phyloP scores from a whole-genome alignment of 2,329 filamentous ascomycete species.

The Exserohilum turcica region DNA sequence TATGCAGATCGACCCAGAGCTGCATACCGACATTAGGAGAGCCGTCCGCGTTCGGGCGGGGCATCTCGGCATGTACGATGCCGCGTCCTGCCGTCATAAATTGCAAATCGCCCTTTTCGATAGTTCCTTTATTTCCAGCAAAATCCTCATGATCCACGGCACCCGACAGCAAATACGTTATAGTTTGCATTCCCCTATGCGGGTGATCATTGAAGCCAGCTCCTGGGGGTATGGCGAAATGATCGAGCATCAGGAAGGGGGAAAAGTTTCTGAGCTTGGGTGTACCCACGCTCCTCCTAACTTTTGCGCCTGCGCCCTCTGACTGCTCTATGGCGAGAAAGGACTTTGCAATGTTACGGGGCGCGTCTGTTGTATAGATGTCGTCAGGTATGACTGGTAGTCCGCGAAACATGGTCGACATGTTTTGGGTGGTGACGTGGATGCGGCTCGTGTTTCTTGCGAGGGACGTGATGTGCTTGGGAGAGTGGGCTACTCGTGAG shows the following conservation, averaged over 20 bases:
- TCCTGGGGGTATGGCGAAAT: conserved; percentile 79
- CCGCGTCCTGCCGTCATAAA: conserved; percentile 96
- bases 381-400: conserved; percentile 56
- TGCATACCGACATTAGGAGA: conserved; percentile 84
- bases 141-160: conserved; percentile 93
- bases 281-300: conserved; percentile 86
- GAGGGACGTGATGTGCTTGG: conserved; percentile 37
- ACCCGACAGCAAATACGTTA: conserved; percentile 87
- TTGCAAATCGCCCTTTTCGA: conserved; percentile 86
- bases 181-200: conserved; percentile 82
- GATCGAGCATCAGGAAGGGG: conserved; percentile 93
- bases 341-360: conserved; percentile 78
- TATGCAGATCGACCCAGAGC: conserved; percentile 91
- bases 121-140: conserved; percentile 80
- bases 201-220: conserved; percentile 91
- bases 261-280: conserved; percentile 81
- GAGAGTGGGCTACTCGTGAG: conserved; percentile 41
- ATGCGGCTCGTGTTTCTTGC: conserved; percentile 19
- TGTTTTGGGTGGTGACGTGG: conserved; percentile 35
- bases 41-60: conserved; percentile 75
- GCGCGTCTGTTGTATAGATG: conserved; percentile 48
- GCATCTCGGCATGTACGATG: conserved; percentile 97
- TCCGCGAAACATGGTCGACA: conserved; percentile 51
- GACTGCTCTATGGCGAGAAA: conserved; percentile 85
- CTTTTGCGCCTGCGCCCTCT: conserved; percentile 85